phyloP scores from a whole-genome alignment of 352 stramenopile species.

The Globisporangium rhizosaccharum region DNA sequence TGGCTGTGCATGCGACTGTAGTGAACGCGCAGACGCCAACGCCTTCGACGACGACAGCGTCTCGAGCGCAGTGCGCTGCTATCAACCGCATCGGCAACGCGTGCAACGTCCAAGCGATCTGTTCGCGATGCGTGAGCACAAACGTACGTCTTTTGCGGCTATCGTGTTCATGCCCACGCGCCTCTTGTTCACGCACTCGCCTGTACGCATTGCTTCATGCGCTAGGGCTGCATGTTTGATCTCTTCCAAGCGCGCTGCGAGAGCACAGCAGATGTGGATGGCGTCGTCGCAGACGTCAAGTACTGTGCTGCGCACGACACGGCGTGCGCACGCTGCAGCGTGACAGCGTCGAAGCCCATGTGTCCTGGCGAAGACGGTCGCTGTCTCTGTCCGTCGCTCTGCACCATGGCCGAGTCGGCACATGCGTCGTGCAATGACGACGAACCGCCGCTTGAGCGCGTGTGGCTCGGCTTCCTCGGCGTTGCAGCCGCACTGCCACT shows the following conservation, averaged over 20 bases:
- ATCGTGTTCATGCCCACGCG: background rate
- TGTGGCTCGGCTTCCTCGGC: conserved; percentile 29
- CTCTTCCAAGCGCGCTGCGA: conserved; percentile 23
- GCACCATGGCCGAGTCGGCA: conserved; percentile 17
- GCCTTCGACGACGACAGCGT: background rate
- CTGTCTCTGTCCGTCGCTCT: conserved; percentile 43
- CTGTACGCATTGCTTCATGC: background rate
- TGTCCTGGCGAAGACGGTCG: conserved; percentile 22
- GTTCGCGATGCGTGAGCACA: conserved; percentile 26
- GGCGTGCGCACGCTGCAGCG: conserved; percentile 21
- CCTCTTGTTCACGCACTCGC: background rate
- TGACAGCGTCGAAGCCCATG: conserved; percentile 24
- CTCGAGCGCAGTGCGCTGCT: conserved; percentile 17
- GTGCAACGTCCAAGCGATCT: conserved; percentile 42
- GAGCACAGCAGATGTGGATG: background rate
- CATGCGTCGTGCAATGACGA: conserved; percentile 1
- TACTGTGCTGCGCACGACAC: conserved; percentile 27
- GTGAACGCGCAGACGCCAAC: background rate
- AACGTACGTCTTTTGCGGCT: conserved; percentile 14
- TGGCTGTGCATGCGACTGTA: background rate
- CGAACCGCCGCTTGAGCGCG: conserved; percentile 14
- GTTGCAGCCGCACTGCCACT: conserved; percentile 23
- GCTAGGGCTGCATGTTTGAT: conserved; percentile 36
- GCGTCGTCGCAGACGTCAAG: conserved; percentile 12
- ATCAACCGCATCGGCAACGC: conserved; percentile 25